Evolutionary conservation across 2,329 filamentous ascomycete genomes (phyloP), one percentile per base, ranked within the genome.

Genomic region (Nothopassalora personata): DNA sequence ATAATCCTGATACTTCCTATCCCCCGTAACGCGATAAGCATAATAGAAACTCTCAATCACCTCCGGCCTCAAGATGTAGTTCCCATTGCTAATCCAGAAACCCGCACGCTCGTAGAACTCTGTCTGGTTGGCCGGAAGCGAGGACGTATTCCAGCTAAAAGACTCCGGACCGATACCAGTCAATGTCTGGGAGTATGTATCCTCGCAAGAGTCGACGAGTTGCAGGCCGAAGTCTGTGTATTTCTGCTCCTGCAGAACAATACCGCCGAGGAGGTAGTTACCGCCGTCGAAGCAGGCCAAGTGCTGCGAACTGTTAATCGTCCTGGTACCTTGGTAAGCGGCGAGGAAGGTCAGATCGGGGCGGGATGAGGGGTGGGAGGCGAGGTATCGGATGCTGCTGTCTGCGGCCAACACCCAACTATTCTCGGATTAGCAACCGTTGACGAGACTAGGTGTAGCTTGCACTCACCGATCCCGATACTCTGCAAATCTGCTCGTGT

Each of bases 241-340:
- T 19, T 85, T 81, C 48, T 84, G 77, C 53, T 83, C 76, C 50
- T 81, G 75, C 39, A 96, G 82, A 0, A 87, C 83, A 27, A 88
- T 81, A 4, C 90, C 91, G 23, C 87, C 91, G 18, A 96, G 83
- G 66, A 96, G 86, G 75, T 95, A 91, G 73, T 87, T 95, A 15
- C 91, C 91, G 34, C 89, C 91, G 58, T 88, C 84, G 70, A 96
- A 96, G 73, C 90, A 94, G 36, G 88, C 88, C 59, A 95, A 72
- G 58, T 81, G 79, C 56, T 79, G 71, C 23, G 72, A 79, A 49
- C 67, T 64, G 33, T 77, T 69, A 19, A 66, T 64, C 1, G 77
- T 66, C 0, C 70, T 70, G 0, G 71, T 74, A 45, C 81, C 80
- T 19, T 80, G 68, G 67, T 81, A 91, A 27, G 76, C 75, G 4